Base-by-base conservation (phyloP, 805 yeast species). In the Candida insectorum region DNA sequence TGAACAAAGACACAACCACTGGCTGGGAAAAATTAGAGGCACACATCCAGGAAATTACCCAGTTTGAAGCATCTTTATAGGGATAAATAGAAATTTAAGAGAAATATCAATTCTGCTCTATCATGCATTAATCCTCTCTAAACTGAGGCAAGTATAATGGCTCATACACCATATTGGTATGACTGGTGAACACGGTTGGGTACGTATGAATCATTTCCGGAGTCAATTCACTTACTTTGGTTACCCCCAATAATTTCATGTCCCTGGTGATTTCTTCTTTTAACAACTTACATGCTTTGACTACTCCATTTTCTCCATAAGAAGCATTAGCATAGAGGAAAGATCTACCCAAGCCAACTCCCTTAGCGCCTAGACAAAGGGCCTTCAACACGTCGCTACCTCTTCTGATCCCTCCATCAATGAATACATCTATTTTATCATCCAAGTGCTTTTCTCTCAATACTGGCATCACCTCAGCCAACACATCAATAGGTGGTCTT, bases 161-260 rank as follows among this genome's bases (percentile, higher is more conserved):
- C 31, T 47, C 49, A 28, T 46, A 40, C 12, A 30, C 26, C 10
- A 27, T 34, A 15, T 40, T 39, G 6, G 36, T 32, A 17, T 43
- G 37, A 14, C 53, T 46, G 14, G 47, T 48, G 28, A 49, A 45
- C 67, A 74, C 35, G 4, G 32, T 22, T 13, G 41, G 37, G 15
- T 37, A 33, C 9, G 26, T 14, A 14, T 33, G 37, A 18, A 72
- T 55, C 37, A 64, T 53, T 12, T 58, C 57, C 21, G 63, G 65
- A 31, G 60, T 58, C 41, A 77, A 58, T 18, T 76, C 73, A 14
- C 64, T 68, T 24, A 86, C 56, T 25, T 62, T 71, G n/a, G 73
- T 75, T 14, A 76, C 91, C 26, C 95, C 96, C 24, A 86, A 55
- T 31, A 87, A 62, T 41, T 93, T 70, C 95, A 87, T 83, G 52